Evolutionary conservation across 169 alveolate species (phyloP), one percentile per base, ranked within the genome.

Genomic region (Plasmodium falciparum): DNA sequence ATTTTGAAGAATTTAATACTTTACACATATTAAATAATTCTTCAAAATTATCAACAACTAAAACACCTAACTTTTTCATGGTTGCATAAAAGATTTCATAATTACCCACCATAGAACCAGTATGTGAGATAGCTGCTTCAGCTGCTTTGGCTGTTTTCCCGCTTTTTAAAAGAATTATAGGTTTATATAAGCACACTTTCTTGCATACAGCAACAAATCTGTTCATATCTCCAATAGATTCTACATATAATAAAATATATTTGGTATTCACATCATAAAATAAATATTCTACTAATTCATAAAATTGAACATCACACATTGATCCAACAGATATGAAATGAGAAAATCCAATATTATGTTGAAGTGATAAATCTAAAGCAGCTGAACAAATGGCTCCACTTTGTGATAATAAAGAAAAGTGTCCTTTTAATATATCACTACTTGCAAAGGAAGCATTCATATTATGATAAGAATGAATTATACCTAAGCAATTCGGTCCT

Each of bases 341-440:
- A 3, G 96, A 93, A 88, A 95, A 95, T 5, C 97, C 97, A 15
- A 95, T 93, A 59, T 91, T 93, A 45, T 91, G 94, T 49, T 93
- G 91, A 39, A 88, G 88, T 13, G 96, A 92, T 94, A 96, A 93
- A 78, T 95, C 97, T 86, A 95, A 73, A 58, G 95, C 95, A 4
- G 97, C 90, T 24, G 97, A 90, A 62, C 97, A 93, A 90, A 93
- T 93, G 20, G 97, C 97, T 3, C 96, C 96, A 39, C 95, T 89
- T 70, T 93, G 96, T n/a, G 96, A 93, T 6, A 93, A 43, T 47
- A 93, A 80, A 33, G 96, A 94, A 56, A 92, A 91, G 62, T 78
- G 61, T 13, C 96, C 96, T 39, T 85, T 83, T 47, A 58, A 50
- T 39, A 93, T 90, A 17, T 75, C 65, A 26, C 76, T 85, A 45